These are phyloP conservation scores for Lasiodiplodia sp. DNA, from an alignment of 2,329 filamentous ascomycete genomes.

Conservation along the genomic window DNA sequence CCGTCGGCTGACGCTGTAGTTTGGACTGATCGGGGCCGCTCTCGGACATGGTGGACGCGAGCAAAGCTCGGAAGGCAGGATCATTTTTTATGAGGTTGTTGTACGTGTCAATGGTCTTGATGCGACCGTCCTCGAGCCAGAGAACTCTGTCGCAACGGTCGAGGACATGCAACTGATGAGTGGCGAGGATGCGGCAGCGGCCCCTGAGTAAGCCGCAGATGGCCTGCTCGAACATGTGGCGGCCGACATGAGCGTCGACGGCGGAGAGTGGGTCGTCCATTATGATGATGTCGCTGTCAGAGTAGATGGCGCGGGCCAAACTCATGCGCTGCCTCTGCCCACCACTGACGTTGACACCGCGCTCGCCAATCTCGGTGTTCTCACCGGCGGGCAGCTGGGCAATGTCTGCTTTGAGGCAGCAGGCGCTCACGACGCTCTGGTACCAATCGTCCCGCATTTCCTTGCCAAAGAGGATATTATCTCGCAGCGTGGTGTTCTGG, in stretches of 20 bases:
- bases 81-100: slow-evolving; percentile 84
- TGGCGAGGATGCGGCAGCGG: slow-evolving; percentile 90
- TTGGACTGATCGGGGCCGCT: slow-evolving; percentile 40
- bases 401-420: slow-evolving; percentile 82
- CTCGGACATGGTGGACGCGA: slow-evolving; percentile 79
- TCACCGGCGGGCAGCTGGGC: slow-evolving; percentile 94
- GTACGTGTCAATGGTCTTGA: slow-evolving; percentile 88
- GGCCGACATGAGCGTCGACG: slow-evolving; percentile 66
- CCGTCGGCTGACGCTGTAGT: slow-evolving; percentile 3
- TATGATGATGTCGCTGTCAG: slow-evolving; percentile 67
- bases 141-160: slow-evolving; percentile 90
- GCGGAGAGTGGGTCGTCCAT: slow-evolving; percentile 70
- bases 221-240: slow-evolving; percentile 87
- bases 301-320: slow-evolving; percentile 82
- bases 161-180: slow-evolving; percentile 93
- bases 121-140: slow-evolving; percentile 86
- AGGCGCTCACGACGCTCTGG: slow-evolving; percentile 79
- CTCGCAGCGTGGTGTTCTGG: slow-evolving; percentile 83
- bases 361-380: slow-evolving; percentile 90
- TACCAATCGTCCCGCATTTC: slow-evolving; percentile 77
- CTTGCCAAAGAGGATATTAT: slow-evolving; percentile 94
- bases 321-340: slow-evolving; percentile 96
- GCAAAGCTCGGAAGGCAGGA: slow-evolving; percentile 78
- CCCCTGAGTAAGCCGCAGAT: slow-evolving; percentile 87
- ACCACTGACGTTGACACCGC: slow-evolving; percentile 93